Base-by-base conservation (phyloP, 2,329 filamentous ascomycete genomes). In the Fusarium miscanthi region DNA sequence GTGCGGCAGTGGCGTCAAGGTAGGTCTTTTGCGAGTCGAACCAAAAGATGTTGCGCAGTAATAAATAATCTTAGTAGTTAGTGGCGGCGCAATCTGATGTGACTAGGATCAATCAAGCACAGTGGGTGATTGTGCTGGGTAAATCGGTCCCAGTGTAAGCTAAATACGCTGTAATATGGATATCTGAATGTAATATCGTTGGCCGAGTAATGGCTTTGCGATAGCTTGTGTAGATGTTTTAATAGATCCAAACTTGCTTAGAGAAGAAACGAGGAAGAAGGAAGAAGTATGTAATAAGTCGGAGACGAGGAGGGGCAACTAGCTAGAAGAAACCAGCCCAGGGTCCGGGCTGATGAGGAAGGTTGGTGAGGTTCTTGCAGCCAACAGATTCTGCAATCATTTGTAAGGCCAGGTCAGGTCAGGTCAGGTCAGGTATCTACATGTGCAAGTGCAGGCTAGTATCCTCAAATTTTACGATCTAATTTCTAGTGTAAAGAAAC, bases 41-140 rank as follows among this genome's bases (percentile, higher is more conserved):
- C 63, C 72, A 70, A 73, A 73, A 70, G 58, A 73, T 71, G 53
- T 74, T 75, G 64, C 67, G 70, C 65, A 72, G 48, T 35, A 51
- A 51, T 35, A 35, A 51, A 51, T 35, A 35, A 51, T 6, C 46
- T n/a, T n/a, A n/a, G n/a, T 33, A 49, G 60, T 64, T 33, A 49
- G 60, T 63, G 65, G 66, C 59, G 63, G 71, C 74, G 66, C 73
- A 74, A 73, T 63, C 46, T 64, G 33, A 53, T 19, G 33, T 31
- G 58, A 54, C 46, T 56, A 35, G 61, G 67, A 56, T 66, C 62
- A 75, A 72, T 61, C 57, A 59, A 54, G 60, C 30, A 43, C 40
- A 45, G 63, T 51, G 41, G 42, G 23, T 27, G 40, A 58, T 30
- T 57, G 54, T 49, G 31, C 14, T 40, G 48, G 52, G 33, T 52